phyloP scores from a whole-genome alignment of 495 filamentous ascomycete genomes.

The Talaromyces thailandensis region DNA sequence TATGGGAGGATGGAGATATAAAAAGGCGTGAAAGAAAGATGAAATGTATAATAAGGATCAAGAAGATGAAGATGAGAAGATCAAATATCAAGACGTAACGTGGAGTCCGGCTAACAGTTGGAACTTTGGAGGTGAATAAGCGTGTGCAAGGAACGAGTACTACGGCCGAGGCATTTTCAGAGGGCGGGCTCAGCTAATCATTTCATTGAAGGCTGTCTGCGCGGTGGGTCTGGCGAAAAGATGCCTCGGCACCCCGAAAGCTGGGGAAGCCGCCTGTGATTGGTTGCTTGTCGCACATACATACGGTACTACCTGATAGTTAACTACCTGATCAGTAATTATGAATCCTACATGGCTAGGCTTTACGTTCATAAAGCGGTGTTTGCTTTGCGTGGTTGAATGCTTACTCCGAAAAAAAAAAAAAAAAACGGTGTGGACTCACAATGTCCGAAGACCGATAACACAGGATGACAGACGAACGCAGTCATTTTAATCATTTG shows the following conservation, averaged over 20 bases:
- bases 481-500: neutral
- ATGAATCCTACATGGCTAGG: neutral
- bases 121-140: neutral
- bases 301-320: neutral
- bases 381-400: neutral
- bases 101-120: neutral
- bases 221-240: neutral
- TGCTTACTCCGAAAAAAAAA: too few relatives aligned
- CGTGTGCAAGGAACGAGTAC: neutral
- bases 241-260: neutral
- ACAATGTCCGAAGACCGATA: neutral
- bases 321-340: neutral
- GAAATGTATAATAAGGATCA: neutral
- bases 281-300: neutral
- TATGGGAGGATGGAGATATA: slow-evolving; percentile 9
- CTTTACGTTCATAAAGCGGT: neutral
- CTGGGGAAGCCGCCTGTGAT: neutral
- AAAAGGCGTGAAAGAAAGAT: slow-evolving; percentile 12
- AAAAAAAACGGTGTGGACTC: neutral
- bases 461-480: neutral
- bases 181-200: neutral
- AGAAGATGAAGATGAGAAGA: neutral
- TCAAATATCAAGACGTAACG: neutral
- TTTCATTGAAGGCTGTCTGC: neutral
- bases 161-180: slow-evolving; percentile 9